A percentile compares a stretch with the other conserved stretches of the same genome.
These are phyloP conservation scores for Laetiporus sulphureus DNA, from an alignment of 1,284 basidiomycete genomes.

Conservation along the genomic window DNA sequence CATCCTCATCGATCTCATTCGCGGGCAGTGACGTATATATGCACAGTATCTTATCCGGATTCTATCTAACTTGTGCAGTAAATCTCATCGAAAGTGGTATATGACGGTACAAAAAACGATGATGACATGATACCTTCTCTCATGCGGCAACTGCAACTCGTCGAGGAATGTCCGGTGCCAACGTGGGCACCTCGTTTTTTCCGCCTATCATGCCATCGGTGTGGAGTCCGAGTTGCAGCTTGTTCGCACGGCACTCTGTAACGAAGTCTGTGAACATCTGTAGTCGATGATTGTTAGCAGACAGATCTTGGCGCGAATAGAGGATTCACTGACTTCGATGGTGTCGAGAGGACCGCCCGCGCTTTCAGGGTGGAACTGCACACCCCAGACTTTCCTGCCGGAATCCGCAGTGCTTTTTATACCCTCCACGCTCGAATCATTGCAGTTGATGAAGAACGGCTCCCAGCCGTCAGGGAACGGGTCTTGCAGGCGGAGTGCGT, in stretches of 20 bases:
- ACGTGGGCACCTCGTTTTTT: constrained; percentile 15
- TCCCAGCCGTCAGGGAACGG: constrained; percentile 95
- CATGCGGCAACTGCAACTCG: neutral
- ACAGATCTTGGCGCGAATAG: neutral
- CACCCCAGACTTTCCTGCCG: constrained; percentile 89
- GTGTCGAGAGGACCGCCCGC: constrained; percentile 91
- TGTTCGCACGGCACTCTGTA: constrained; percentile 62
- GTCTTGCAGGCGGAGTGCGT: constrained; percentile 88
- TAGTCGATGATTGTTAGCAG: constrained; percentile 1
- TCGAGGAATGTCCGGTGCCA: constrained; percentile 11
- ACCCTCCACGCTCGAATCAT: constrained; percentile 95
- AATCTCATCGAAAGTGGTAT: no score
- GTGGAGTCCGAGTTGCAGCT: constrained; percentile 26
- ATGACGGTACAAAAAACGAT: no score
- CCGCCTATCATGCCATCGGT: constrained; percentile 19
- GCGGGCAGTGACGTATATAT: no score
- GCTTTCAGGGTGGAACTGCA: constrained; percentile 95
- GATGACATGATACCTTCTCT: no score
- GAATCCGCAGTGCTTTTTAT: constrained; percentile 89
- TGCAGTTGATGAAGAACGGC: constrained; percentile 97
- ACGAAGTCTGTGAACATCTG: constrained; percentile 94
- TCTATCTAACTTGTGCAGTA: no score
- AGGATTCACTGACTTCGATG: constrained; percentile 59
- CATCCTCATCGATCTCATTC: no score
- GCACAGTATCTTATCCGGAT: no score